Conservation (phyloP, 1,284 basidiomycete species). For the Leccinum angustisporum region DNA sequence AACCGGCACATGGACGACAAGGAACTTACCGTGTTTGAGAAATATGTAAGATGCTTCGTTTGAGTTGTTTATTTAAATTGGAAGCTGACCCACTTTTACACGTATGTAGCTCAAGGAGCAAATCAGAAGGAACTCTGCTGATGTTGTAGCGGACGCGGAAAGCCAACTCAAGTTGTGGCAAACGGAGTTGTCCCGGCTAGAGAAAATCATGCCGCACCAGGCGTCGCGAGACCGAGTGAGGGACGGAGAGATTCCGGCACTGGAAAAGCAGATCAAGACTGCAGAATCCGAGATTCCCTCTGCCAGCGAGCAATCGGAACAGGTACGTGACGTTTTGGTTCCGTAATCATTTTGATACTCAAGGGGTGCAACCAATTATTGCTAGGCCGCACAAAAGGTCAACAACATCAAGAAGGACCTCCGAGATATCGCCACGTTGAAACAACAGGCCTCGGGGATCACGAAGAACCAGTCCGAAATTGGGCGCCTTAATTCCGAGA, state of each 20-base stretch:
- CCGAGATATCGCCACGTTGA: slow-evolving; percentile 65
- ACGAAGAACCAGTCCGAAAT: slow-evolving; percentile 65
- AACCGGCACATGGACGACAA: slow-evolving; percentile 63
- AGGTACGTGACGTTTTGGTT: slow-evolving; percentile 39
- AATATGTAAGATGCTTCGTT: slow-evolving; percentile 50
- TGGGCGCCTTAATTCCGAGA: slow-evolving; percentile 63
- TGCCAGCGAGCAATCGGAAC: slow-evolving; percentile 54
- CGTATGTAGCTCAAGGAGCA: slow-evolving; percentile 49
- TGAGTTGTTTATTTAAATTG: neutral
- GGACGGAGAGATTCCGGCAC: slow-evolving; percentile 59
- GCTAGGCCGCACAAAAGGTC: slow-evolving; percentile 50
- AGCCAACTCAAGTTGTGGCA: slow-evolving; percentile 64
- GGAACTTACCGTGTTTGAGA: slow-evolving; percentile 67
- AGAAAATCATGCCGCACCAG: slow-evolving; percentile 57
- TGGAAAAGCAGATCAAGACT: slow-evolving; percentile 65
- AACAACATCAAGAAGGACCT: slow-evolving; percentile 50
- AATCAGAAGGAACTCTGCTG: slow-evolving; percentile 50
- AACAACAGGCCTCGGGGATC: slow-evolving; percentile 64
- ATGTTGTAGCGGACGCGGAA: slow-evolving; percentile 36
- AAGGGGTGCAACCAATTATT: neutral
- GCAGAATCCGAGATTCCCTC: slow-evolving; percentile 54
- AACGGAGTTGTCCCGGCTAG: slow-evolving; percentile 55
- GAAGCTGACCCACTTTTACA: slow-evolving; percentile 1
- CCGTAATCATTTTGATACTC: neutral
- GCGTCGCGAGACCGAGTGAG: slow-evolving; percentile 54